A percentile compares a stretch with the other conserved stretches of the same genome.
Evolutionary conservation across 441 rosid species (phyloP).

Genomic region (Populus hybrid): DNA sequence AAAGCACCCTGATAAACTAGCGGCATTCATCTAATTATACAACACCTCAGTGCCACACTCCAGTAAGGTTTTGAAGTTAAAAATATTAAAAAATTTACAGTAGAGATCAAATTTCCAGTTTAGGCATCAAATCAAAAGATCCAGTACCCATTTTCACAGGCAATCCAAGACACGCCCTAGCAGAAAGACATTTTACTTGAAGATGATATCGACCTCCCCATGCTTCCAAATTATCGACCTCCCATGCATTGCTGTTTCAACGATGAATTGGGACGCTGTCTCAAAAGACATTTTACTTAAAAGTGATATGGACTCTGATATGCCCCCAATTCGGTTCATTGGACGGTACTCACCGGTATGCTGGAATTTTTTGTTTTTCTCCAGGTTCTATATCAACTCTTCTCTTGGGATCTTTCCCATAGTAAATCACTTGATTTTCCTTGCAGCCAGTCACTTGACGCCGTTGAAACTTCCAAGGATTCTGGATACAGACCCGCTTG

Average conservation of each 20-base stretch:
- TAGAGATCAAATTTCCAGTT: conserved; percentile 44
- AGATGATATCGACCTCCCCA: no score
- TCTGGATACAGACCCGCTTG: conserved; percentile 78
- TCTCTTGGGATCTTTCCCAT: conserved; percentile 70
- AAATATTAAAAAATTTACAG: neutral
- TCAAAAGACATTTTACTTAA: conserved; percentile 91
- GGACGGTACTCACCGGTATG: conserved; percentile 86
- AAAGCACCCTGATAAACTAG: no score
- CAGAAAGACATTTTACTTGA: conserved; percentile 42
- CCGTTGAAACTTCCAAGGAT: conserved; percentile 70
- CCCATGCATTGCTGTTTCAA: conserved; percentile 80
- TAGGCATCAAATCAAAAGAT: conserved; percentile 81
- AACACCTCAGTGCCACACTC: neutral
- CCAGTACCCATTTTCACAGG: no score
- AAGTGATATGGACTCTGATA: conserved; percentile 74
- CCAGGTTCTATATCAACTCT: conserved; percentile 52
- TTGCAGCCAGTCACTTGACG: conserved; percentile 46
- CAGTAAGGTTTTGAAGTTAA: neutral
- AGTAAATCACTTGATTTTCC: conserved; percentile 77
- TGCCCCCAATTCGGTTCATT: conserved; percentile 89
- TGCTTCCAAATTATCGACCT: conserved; percentile 65
- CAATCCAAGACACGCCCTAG: conserved; percentile 88
- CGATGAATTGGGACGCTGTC: conserved; percentile 89
- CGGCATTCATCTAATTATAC: neutral
- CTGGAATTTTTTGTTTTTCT: conserved; percentile 57